A percentile compares a stretch with the other conserved stretches of the same genome.
phyloP scores from a whole-genome alignment of 2,329 filamentous ascomycete species.

The Aspergillus sp. region DNA sequence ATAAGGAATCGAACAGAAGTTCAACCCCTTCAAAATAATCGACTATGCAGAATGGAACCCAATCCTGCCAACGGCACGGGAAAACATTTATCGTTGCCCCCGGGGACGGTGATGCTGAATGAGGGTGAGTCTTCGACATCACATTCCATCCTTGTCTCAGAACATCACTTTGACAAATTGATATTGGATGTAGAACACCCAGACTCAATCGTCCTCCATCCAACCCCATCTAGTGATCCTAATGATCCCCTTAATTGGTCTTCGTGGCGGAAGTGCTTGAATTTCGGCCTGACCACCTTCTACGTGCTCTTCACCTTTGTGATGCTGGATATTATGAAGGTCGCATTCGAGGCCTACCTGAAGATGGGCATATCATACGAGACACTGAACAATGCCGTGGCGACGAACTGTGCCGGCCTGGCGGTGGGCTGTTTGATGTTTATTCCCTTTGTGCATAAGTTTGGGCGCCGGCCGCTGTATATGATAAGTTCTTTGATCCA shows the following conservation, averaged over 20 bases:
- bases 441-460: slow-evolving; percentile 49
- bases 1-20: too few relatives aligned
- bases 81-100: too few relatives aligned
- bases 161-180: too few relatives aligned
- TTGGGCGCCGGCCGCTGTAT: slow-evolving; percentile 48
- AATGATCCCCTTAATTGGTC: neutral
- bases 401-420: slow-evolving; percentile 44
- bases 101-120: too few relatives aligned
- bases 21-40: too few relatives aligned
- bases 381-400: slow-evolving; percentile 47
- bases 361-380: slow-evolving; percentile 17
- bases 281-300: neutral
- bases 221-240: neutral
- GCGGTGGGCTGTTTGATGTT: slow-evolving; percentile 45
- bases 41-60: too few relatives aligned
- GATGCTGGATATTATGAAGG: slow-evolving; percentile 26
- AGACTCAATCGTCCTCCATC: too few relatives aligned
- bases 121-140: too few relatives aligned
- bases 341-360: slow-evolving; percentile 37
- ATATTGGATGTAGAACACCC: too few relatives aligned
- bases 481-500: slow-evolving; percentile 43
- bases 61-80: too few relatives aligned
- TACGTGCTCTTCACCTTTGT: neutral
- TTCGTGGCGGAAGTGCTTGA: neutral
- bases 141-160: too few relatives aligned